Evolutionary conservation across 129 eudicot species (phyloP).

Genomic region (Pittosporum tobira): DNA sequence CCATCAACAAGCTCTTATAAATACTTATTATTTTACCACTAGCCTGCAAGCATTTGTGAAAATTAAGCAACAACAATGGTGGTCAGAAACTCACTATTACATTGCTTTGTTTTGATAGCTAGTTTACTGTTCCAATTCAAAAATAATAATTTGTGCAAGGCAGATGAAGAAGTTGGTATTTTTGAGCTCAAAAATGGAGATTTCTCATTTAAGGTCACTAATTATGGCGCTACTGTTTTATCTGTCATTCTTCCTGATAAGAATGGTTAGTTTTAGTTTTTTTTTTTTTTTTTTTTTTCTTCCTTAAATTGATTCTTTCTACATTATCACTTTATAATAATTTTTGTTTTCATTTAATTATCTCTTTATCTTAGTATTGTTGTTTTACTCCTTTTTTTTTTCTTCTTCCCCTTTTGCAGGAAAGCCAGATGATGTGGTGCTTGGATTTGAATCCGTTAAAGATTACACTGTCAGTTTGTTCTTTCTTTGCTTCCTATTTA

Average conservation of each 20-base stretch:
- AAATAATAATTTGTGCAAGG: not conserved
- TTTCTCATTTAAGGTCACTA: slow-evolving; percentile 46
- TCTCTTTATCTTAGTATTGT: too few relatives aligned
- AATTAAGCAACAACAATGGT: too few relatives aligned
- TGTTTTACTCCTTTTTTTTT: not conserved
- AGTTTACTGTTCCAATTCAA: not conserved
- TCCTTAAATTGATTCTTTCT: too few relatives aligned
- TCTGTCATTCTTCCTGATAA: slow-evolving; percentile 48
- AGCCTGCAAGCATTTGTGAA: too few relatives aligned
- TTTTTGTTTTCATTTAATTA: too few relatives aligned
- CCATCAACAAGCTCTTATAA: too few relatives aligned
- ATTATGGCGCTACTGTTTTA: slow-evolving; percentile 61
- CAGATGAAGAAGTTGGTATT: slow-evolving; percentile 16
- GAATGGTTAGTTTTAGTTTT: slow-evolving; percentile 20
- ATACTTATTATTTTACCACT: too few relatives aligned
- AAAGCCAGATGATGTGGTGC: slow-evolving; percentile 53
- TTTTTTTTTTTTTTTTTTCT: not conserved
- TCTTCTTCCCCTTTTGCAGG: slow-evolving; percentile 40
- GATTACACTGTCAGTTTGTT: slow-evolving; percentile 36
- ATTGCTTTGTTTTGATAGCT: not conserved
- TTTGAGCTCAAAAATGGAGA: slow-evolving; percentile 39
- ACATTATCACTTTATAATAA: too few relatives aligned
- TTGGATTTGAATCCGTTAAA: slow-evolving; percentile 37
- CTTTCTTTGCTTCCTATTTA: not conserved
- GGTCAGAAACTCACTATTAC: too few relatives aligned